Evolutionary conservation across 1,139 yeast species (phyloP), one percentile per base, ranked within the genome.

Genomic region (Blastobotrys aristatus): DNA sequence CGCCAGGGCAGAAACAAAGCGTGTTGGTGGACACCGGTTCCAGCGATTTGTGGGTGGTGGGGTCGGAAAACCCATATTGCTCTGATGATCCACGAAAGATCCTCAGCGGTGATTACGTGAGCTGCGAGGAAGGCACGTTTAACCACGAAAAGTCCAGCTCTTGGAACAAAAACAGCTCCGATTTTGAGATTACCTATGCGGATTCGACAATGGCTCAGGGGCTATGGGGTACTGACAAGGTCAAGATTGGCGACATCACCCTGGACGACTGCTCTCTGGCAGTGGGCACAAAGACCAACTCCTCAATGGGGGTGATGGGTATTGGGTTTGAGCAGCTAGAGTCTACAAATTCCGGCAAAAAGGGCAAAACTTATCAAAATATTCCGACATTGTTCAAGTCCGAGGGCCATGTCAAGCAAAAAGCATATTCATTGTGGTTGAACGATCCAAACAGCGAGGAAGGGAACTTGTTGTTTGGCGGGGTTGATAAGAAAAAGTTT

Each of bases 161-260:
- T 8, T 53, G 52, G 52, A 53, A 53, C 43, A 31, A 42, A 41
- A 54, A 57, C 40, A 39, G 42, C 32, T 42, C 49, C 18, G 46
- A 43, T 32, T 75, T 57, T 38, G 60, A 55, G 43, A 84, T 84
- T 56, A 50, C 66, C 26, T 86, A 86, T 57, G 90, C 82, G 27
- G 95, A 85, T 62, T 60, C 64, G 6, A 72, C 86, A 14, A 54
- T 53, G 30, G 59, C 62, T n/a, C 43, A 51, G 39, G 83, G 83
- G n/a, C 51, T 65, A 44, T 76, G 79, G 76, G 80, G 76, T 6
- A 57, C 64, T 43, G 82, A 77, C 55, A 60, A 61, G 34, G 68
- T 77, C 3, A 45, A 48, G 2, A 52, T 77, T 30, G 74, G 72
- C 22, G 61, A 62, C 50, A 55, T 62, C 24, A 64, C 65, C 7